phyloP scores from a whole-genome alignment of 768 basidiomycete species.

The Hygrophoropsis aurantiaca region DNA sequence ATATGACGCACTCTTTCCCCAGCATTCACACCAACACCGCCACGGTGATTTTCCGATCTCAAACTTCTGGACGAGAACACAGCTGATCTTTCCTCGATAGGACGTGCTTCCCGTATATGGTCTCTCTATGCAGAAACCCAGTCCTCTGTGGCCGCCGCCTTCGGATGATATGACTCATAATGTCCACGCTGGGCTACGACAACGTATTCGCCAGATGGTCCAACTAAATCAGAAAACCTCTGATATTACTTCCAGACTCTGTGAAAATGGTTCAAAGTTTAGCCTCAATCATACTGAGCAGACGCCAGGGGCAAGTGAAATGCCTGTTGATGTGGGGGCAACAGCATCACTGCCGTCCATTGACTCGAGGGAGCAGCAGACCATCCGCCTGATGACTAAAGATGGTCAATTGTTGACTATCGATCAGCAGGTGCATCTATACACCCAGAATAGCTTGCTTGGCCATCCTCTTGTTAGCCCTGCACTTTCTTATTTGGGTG shows the following conservation, averaged over 20 bases:
- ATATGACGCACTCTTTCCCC: constrained; percentile 94
- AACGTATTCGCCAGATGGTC: constrained; percentile 59
- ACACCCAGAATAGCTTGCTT: constrained; percentile 76
- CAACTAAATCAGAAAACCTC: constrained; percentile 25
- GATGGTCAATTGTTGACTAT: constrained; percentile 56
- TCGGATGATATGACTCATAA: constrained; percentile 57
- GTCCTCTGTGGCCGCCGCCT: constrained; percentile 76
- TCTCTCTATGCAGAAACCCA: constrained; percentile 76
- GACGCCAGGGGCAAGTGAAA: constrained; percentile 21
- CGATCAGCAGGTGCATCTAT: constrained; percentile 79
- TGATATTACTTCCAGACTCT: constrained; percentile 2
- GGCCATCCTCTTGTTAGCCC: constrained; percentile 84
- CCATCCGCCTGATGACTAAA: constrained; percentile 41
- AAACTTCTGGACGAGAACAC: background rate
- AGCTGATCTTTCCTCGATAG: constrained; percentile 33
- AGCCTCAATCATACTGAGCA: constrained; percentile 5
- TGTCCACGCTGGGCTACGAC: constrained; percentile 60
- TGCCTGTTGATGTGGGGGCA: constrained; percentile 49
- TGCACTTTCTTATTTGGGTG: constrained; percentile 79
- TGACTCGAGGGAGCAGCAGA: constrained; percentile 40
- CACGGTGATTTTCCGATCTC: constrained; percentile 51
- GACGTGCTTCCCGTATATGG: constrained; percentile 82
- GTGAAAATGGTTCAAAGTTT: constrained; percentile 8
- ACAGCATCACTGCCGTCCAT: constrained; percentile 43
- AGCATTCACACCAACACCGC: constrained; percentile 82